phyloP scores from a whole-genome alignment of 176 grass and related monocot genomes.

The Oryza coarctata region DNA sequence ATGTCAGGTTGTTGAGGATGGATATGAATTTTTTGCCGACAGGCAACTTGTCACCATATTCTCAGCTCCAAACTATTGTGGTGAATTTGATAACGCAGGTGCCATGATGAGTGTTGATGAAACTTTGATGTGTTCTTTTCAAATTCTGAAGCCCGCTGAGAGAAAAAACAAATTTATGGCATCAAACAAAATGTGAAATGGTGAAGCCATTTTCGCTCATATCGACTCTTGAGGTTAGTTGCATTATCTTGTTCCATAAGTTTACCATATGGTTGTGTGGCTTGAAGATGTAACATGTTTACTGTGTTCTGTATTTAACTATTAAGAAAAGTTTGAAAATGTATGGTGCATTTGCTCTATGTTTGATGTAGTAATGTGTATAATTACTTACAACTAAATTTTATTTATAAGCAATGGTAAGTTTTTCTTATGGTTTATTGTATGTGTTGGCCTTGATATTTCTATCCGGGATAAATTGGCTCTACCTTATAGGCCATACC shows the following conservation, averaged over 20 bases:
- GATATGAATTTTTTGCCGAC: conserved; percentile 95
- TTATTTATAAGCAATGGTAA: not conserved
- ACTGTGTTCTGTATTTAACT: not conserved
- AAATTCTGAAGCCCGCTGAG: conserved; percentile 96
- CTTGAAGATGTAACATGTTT: not conserved
- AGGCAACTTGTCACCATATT: conserved; percentile 91
- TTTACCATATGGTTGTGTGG: not conserved
- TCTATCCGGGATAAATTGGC: not conserved
- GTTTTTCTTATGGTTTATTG: not conserved
- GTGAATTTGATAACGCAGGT: conserved; percentile 93
- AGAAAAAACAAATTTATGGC: conserved; percentile 67
- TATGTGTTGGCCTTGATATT: not conserved
- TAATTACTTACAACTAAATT: not conserved
- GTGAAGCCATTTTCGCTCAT: conserved; percentile 17
- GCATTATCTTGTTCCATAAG: not conserved
- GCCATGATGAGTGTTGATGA: conserved; percentile 98
- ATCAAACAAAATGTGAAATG: conserved; percentile 81
- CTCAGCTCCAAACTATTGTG: conserved; percentile 93
- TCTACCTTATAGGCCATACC: not conserved
- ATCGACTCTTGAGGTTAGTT: conserved; percentile 47
- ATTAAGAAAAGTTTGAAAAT: not conserved
- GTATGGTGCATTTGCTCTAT: not conserved
- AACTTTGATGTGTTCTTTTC: conserved; percentile 93
- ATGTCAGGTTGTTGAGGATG: conserved; percentile 92
- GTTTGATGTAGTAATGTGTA: not conserved